Percentiles rank a stretch among this genome's conserved stretches.
Evolutionary conservation across 2,329 filamentous ascomycete genomes (phyloP).

Genomic region (Hypomyces perniciosus): DNA sequence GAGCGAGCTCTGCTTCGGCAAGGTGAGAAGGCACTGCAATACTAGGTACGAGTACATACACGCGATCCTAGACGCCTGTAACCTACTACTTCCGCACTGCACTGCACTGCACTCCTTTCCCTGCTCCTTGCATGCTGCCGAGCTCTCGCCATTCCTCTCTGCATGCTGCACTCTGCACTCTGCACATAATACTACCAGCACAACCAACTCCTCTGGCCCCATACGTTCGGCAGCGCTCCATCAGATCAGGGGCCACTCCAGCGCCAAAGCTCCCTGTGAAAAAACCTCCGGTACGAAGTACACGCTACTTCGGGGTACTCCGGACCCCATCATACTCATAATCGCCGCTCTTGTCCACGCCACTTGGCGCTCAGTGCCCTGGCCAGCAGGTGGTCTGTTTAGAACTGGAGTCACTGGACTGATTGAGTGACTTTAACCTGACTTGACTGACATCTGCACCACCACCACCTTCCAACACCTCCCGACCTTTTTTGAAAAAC

Average conservation of each 20-base stretch:
- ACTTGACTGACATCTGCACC: background rate
- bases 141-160: background rate
- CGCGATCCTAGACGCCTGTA: no score
- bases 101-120: constrained; percentile 3
- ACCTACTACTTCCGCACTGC: background rate
- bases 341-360: constrained; percentile 5
- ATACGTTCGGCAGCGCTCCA: constrained; percentile 3
- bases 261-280: background rate
- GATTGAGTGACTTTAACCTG: no score
- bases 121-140: constrained; percentile 13
- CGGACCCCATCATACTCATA: constrained; percentile 9
- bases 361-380: background rate
- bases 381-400: background rate
- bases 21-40: no score
- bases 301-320: constrained; percentile 12
- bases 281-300: background rate
- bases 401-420: no score
- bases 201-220: constrained; percentile 4
- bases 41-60: no score
- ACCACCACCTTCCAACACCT: background rate
- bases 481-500: constrained; percentile 11
- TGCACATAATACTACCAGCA: constrained; percentile 1
- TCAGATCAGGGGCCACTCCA: background rate
- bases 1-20: no score
- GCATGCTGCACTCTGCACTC: background rate